phyloP scores from a whole-genome alignment of 805 yeast species.

The Pichia gijzeniarum region DNA sequence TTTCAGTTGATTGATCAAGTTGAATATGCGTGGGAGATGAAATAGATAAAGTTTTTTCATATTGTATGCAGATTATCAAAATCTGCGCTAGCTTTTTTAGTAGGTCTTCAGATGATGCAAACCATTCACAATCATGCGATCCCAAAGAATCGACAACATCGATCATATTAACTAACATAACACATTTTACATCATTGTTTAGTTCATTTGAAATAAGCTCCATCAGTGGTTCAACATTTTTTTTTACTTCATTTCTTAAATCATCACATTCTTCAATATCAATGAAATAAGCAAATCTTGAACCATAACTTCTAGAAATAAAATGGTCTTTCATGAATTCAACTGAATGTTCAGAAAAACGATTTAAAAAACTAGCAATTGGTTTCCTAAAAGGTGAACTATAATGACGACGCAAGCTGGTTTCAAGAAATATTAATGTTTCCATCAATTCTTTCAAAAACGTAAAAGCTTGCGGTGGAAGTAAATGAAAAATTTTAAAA shows the following conservation, averaged over 20 bases:
- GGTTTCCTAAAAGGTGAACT: constrained; percentile 90
- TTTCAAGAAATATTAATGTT: constrained; percentile 72
- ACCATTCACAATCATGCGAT: constrained; percentile 46
- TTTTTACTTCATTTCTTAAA: constrained; percentile 50
- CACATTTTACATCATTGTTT: constrained; percentile 46
- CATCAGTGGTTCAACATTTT: constrained; percentile 43
- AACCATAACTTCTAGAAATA: constrained; percentile 56
- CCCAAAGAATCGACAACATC: constrained; percentile 53
- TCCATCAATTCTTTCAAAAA: constrained; percentile 82
- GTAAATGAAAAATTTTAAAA: constrained; percentile 79
- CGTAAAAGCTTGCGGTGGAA: constrained; percentile 89
- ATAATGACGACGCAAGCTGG: constrained; percentile 75
- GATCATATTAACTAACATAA: constrained; percentile 66
- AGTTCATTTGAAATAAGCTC: constrained; percentile 42
- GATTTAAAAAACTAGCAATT: constrained; percentile 74
- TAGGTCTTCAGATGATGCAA: constrained; percentile 41
- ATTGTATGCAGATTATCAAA: constrained; percentile 37
- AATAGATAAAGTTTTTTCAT: constrained; percentile 37
- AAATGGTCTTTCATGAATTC: constrained; percentile 64
- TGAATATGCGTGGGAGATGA: constrained; percentile 62
- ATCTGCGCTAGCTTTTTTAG: constrained; percentile 38
- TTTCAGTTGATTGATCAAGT: constrained; percentile 60
- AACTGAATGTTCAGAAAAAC: constrained; percentile 71
- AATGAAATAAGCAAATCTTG: constrained; percentile 61
- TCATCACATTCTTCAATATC: constrained; percentile 47